phyloP scores from a whole-genome alignment of 768 basidiomycete species.

The Phanerochaete sordida region DNA sequence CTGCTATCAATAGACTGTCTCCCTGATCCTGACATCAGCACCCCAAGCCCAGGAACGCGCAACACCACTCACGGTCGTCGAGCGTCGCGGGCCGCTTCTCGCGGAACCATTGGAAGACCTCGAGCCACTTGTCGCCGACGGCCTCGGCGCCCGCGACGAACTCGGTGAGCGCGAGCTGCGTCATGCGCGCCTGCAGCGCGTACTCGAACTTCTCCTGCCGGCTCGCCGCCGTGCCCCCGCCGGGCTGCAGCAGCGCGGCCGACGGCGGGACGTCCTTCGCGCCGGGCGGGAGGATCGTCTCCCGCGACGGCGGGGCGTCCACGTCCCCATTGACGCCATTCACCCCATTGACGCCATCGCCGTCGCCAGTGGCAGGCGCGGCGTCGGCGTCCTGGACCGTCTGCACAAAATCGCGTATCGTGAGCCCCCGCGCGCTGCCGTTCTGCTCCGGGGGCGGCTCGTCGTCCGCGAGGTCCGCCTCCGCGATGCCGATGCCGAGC shows the following conservation, averaged over 20 bases:
- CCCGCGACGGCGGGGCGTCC: background rate
- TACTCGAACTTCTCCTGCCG: constrained; percentile 66
- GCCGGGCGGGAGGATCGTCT: constrained; percentile 28
- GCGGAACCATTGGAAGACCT: constrained; percentile 84
- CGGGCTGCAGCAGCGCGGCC: constrained; percentile 39
- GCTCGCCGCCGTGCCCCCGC: constrained; percentile 47
- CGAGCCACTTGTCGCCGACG: constrained; percentile 77
- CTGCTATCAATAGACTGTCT: constrained; percentile 27
- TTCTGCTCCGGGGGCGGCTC: constrained; percentile 12
- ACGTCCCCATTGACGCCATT: background rate
- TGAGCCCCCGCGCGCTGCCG: background rate
- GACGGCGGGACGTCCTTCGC: constrained; percentile 37
- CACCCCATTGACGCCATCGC: background rate
- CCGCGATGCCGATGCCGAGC: constrained; percentile 62
- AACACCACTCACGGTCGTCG: constrained; percentile 26
- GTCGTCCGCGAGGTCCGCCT: constrained; percentile 37
- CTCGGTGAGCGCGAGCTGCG: constrained; percentile 78
- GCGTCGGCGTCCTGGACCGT: background rate
- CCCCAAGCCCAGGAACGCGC: background rate
- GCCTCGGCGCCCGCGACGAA: constrained; percentile 81
- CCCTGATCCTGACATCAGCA: constrained; percentile 15
- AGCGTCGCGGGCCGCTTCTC: constrained; percentile 43
- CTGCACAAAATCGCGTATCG: constrained; percentile 13
- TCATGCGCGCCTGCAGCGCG: constrained; percentile 77
- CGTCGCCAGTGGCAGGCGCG: background rate